A percentile compares a stretch with the other conserved stretches of the same genome.
phyloP scores from a whole-genome alignment of 1,139 yeast genomes.

The Petasospora fabianii region DNA sequence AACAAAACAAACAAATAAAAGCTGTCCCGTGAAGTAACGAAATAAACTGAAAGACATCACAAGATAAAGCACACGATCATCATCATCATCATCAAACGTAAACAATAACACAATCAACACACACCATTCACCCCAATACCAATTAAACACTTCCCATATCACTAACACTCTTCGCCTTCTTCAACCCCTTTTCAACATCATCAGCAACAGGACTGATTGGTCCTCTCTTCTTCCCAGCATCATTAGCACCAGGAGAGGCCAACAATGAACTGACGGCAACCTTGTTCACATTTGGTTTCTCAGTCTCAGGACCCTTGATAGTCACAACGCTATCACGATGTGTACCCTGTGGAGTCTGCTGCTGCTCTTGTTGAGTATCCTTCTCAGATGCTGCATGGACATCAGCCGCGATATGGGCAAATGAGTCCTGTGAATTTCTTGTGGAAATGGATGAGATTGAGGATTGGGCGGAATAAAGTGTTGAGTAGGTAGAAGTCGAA shows the following conservation, averaged over 20 bases:
- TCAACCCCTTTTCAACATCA: conserved; percentile 4
- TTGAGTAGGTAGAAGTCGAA: conserved; percentile 21
- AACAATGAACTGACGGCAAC: conserved; percentile 17
- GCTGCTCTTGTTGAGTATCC: not conserved
- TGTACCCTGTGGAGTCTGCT: too few species aligned
- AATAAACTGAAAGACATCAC: too few species aligned
- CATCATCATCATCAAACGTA: too few species aligned
- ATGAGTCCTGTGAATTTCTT: conserved; percentile 22
- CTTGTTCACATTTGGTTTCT: conserved; percentile 3
- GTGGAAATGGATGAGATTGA: conserved; percentile 25
- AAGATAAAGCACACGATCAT: too few species aligned
- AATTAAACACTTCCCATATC: conserved; percentile 6
- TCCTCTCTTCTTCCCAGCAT: conserved; percentile 5
- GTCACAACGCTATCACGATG: conserved; percentile 2
- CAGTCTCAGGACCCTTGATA: conserved; percentile 1
- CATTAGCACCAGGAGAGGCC: conserved; percentile 8
- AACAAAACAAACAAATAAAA: too few species aligned
- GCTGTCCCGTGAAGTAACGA: too few species aligned
- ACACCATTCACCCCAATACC: not conserved
- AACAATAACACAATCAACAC: not conserved
- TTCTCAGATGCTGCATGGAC: not conserved
- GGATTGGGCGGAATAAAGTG: conserved; percentile 23
- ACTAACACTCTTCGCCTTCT: conserved; percentile 9
- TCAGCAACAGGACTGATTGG: not conserved
- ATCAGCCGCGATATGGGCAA: conserved; percentile 9